Evolutionary conservation across 2,329 filamentous ascomycete species (phyloP).

Genomic region (Botryotinia globosa): DNA sequence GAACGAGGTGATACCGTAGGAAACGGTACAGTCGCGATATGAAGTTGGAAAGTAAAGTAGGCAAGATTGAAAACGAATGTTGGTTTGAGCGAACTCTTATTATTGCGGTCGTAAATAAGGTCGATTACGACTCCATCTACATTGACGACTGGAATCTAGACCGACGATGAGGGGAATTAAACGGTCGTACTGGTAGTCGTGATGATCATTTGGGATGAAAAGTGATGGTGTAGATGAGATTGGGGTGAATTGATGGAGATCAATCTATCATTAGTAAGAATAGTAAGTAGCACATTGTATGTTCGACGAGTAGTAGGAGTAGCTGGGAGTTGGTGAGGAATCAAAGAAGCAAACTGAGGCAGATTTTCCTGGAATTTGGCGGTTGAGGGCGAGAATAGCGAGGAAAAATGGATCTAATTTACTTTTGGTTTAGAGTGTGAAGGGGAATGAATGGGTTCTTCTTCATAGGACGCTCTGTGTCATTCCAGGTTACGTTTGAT

Average conservation of each 20-base stretch:
- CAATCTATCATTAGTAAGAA: conserved; percentile 6
- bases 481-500: too few species aligned
- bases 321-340: background rate
- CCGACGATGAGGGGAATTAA: conserved; percentile 1
- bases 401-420: conserved; percentile 4
- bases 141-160: conserved; percentile 13
- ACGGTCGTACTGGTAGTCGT: conserved; percentile 3
- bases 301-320: background rate
- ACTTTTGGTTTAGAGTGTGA: background rate
- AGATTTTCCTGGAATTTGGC: background rate
- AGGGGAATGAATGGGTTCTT: background rate
- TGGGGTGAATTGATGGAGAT: conserved; percentile 10
- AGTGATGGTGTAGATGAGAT: conserved; percentile 1
- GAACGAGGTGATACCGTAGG: background rate
- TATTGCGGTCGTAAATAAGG: background rate
- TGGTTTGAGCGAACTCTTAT: conserved; percentile 30
- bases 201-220: conserved; percentile 14
- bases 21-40: background rate
- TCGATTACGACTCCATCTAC: conserved; percentile 14
- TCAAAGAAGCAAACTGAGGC: background rate
- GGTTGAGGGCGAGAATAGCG: conserved; percentile 9
- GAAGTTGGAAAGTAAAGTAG: conserved; percentile 2
- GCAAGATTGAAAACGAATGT: conserved; percentile 30
- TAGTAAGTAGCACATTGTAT: background rate
- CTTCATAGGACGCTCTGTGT: background rate